Evolutionary conservation across 148 eudicot species (phyloP).

Genomic region (Polygonum aviculare): DNA sequence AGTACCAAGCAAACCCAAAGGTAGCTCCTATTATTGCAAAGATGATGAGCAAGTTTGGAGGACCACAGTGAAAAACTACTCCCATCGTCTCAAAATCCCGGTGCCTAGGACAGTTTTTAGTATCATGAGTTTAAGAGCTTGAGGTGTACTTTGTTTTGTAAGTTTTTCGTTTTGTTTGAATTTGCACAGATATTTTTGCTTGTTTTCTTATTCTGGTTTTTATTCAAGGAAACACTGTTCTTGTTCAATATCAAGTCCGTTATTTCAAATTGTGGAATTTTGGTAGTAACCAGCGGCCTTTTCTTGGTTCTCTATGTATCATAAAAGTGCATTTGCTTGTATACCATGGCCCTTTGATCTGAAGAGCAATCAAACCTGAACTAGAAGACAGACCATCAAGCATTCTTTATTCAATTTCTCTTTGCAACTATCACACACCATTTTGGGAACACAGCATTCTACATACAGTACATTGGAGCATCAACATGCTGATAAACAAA

Average conservation of each 20-base stretch:
- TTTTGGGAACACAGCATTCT: background rate
- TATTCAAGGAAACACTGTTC: background rate
- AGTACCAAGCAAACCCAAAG: constrained; percentile 91
- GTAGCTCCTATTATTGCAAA: constrained; percentile 93
- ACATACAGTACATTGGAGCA: constrained; percentile 57
- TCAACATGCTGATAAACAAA: constrained; percentile 59
- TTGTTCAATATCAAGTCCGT: background rate
- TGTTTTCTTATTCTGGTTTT: background rate
- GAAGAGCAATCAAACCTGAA: background rate
- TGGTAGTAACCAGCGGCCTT: background rate
- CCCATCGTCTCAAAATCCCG: background rate
- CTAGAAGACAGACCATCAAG: background rate
- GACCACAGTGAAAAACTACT: constrained; percentile 26
- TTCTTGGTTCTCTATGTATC: too few relatives aligned
- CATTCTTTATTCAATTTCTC: background rate
- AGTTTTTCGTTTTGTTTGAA: background rate
- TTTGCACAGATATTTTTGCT: background rate
- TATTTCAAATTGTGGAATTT: background rate
- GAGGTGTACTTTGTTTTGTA: background rate
- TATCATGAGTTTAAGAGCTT: background rate
- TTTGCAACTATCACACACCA: background rate
- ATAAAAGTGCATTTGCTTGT: too few relatives aligned
- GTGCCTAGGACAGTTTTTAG: background rate
- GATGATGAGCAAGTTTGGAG: constrained; percentile 90
- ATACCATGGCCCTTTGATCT: background rate